Evolutionary conservation across 768 basidiomycete species (phyloP), one percentile per base, ranked within the genome.

Genomic region (Trametes punicea): DNA sequence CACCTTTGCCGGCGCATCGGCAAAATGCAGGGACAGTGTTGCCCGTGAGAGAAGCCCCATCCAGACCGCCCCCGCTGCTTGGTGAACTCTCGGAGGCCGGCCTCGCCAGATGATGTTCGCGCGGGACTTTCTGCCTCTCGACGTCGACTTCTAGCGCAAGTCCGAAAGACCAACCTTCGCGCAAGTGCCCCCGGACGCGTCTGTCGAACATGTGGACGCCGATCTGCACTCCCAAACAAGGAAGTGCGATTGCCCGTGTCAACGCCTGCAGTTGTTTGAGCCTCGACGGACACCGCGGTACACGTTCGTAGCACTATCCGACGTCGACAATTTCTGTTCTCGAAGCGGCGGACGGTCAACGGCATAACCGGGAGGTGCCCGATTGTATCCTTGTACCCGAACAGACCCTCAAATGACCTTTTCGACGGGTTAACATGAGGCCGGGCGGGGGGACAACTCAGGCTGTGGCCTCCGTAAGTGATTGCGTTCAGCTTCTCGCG

Each of bases 181-280:
- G 41, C 51, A 23, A 34, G 16, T 26, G 42, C 33, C 41, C 51
- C 51, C 49, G 41, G 38, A 42, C 27, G 40, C 30, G 21, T 13
- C 25, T 38, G 33, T 10, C 51, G n/a, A 10, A 33, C 51, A 53
- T 53, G 51, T 53, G 51, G 25, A 29, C 51, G 42, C 33, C 33
- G 51, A 53, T 53, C 51, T 53, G 51, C 51, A 26, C 25, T 23
- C 31, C 51, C 42, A 7, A 53, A 53, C 26, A 34, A 16, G 51
- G 51, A 34, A 45, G 15, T 5, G 9, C 51, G 33, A 26, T 18
- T 21, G 42, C 30, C 31, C 38, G 51, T 45, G 41, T 44, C 21
- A 18, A 20, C 30, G 20, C 13, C 18, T 13, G n/a, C 20, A 13
- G 33, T 16, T 26, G 25, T 26, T 45, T 23, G 40, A 34, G 51